Base-by-base conservation (phyloP, 2,329 filamentous ascomycete genomes). In the Sporothrix pseudoabietina region DNA sequence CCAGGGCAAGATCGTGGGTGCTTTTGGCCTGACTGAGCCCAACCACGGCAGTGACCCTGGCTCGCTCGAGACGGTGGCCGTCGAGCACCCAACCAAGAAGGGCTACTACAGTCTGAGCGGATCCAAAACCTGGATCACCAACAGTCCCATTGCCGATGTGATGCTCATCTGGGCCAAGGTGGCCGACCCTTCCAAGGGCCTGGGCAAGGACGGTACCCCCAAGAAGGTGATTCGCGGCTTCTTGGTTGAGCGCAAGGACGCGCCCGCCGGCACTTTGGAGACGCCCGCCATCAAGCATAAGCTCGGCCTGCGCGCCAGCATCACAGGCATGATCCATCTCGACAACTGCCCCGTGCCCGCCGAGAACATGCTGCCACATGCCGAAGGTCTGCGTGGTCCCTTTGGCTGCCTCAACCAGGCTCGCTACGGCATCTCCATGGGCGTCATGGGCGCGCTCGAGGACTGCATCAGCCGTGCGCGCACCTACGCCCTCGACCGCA, bases 281-380 rank as follows among this genome's bases (percentile, higher is more conserved):
- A 99, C 96, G 6, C 96, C 96, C 0, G 85, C 92, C 14, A 91
- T 99, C 81, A 97, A 97, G 85, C 89, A 98, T 84, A 99, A 99
- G 87, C 98, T 92, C 75, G 96, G 94, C 1, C 88, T 99, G 44
- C 88, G 96, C 74, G 96, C 96, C 14, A 97, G 93, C 14, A 92
- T 98, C 76, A 99, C 96, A 0, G 96, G 96, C 73, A 98, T 98
- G 96, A 98, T 99, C 77, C 94, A 97, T 78, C 87, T 99, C 79
- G 95, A 98, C 76, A 90, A 92, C 76, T 94, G 93, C 77, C 95
- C 96, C 0, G 94, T 99, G 0, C 91, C 94, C 0, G 90, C 91
- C 77, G 92, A 89, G 78, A 97, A 98, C 84, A 97, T 99, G 94
- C 94, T 99, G 78, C 94, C 94, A 0, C 88, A 92, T 1, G 88